A percentile compares a stretch with the other conserved stretches of the same genome.
Evolutionary conservation across 257 asterid species (phyloP).

Genomic region (Gentiana dahurica): DNA sequence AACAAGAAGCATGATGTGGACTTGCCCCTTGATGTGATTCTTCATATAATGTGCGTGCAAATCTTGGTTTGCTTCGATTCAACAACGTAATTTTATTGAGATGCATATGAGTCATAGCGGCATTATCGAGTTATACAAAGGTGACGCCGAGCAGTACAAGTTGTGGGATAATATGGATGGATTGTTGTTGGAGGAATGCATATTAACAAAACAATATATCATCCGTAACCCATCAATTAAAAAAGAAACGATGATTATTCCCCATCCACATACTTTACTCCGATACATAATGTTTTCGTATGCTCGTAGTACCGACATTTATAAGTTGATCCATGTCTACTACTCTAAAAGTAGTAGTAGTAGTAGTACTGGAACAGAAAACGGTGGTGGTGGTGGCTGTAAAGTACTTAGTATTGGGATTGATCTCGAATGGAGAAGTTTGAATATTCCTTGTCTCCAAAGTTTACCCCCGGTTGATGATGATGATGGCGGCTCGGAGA

Average conservation of each 20-base stretch:
- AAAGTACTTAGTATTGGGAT: constrained; percentile 16
- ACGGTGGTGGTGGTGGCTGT: constrained; percentile 2
- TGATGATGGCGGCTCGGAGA: neutral
- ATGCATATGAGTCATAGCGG: constrained; percentile 6
- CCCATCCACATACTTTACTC: too few species aligned
- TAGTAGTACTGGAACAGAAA: too few species aligned
- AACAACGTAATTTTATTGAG: constrained; percentile 12
- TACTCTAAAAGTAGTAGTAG: neutral
- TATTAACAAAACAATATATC: too few species aligned
- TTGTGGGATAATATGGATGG: too few species aligned
- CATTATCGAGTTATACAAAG: neutral
- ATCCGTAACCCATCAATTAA: too few species aligned
- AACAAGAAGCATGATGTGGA: too few species aligned
- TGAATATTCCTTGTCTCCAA: constrained; percentile 9
- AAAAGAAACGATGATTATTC: too few species aligned
- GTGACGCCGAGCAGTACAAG: neutral
- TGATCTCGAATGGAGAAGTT: constrained; percentile 17
- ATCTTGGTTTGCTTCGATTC: constrained; percentile 9
- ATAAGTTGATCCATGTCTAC: constrained; percentile 5
- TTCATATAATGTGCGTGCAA: constrained; percentile 16
- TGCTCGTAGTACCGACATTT: neutral
- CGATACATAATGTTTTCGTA: too few species aligned
- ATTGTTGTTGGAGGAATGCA: too few species aligned
- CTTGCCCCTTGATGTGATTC: constrained; percentile 5
- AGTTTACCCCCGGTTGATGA: neutral